Evolutionary conservation across 768 basidiomycete genomes (phyloP).

Genomic region (Solioccasus polychromus): DNA sequence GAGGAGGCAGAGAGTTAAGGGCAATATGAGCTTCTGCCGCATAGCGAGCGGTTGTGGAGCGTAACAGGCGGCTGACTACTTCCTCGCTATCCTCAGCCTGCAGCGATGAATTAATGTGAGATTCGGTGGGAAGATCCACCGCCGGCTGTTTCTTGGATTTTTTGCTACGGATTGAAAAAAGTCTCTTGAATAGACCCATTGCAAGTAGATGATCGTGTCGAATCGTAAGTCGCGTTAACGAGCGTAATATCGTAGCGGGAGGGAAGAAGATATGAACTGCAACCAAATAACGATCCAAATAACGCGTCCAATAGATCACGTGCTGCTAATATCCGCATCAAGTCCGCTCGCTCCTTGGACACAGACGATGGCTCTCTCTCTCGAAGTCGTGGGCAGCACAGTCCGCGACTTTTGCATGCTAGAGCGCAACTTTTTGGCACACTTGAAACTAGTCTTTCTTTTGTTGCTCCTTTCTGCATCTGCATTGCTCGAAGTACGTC

Average conservation of each 20-base stretch:
- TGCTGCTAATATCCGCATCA: constrained; percentile 20
- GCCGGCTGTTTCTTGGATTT: constrained; percentile 48
- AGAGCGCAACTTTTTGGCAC: constrained; percentile 70
- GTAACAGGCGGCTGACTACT: constrained; percentile 50
- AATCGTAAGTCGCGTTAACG: constrained; percentile 30
- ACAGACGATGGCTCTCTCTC: constrained; percentile 21
- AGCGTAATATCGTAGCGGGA: constrained; percentile 20
- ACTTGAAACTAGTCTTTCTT: constrained; percentile 63
- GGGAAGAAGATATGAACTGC: constrained; percentile 29
- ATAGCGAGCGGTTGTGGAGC: constrained; percentile 71
- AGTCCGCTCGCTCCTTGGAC: constrained; percentile 1
- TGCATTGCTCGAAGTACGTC: constrained; percentile 56
- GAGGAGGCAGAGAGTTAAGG: constrained; percentile 57
- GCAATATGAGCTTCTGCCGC: constrained; percentile 54
- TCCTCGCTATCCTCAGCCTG: constrained; percentile 45
- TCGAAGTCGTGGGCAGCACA: constrained; percentile 52
- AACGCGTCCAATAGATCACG: constrained; percentile 21
- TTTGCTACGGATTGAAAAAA: constrained; percentile 67
- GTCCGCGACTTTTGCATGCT: constrained; percentile 81
- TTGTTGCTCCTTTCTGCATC: constrained; percentile 64
- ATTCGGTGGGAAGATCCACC: constrained; percentile 25
- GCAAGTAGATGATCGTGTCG: constrained; percentile 20
- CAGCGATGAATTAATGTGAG: constrained; percentile 21
- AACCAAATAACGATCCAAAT: constrained; percentile 42
- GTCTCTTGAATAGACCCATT: constrained; percentile 71